A percentile compares a stretch with the other conserved stretches of the same genome.
Evolutionary conservation across 2,329 filamentous ascomycete genomes (phyloP).

Genomic region (Aspergillus pseudoglaucus): DNA sequence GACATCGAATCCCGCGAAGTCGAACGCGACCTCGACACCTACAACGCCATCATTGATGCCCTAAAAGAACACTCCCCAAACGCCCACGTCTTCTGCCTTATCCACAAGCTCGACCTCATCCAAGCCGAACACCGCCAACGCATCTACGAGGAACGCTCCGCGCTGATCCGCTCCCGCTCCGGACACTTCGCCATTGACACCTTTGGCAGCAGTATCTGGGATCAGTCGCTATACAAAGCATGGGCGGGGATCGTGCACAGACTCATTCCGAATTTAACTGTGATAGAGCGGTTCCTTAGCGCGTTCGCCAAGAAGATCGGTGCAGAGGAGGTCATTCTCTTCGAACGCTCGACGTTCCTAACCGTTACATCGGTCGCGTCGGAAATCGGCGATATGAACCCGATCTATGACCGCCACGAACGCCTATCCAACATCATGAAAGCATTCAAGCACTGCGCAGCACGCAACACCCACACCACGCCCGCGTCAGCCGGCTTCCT

Average conservation of each 20-base stretch:
- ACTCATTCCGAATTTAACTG: slow-evolving; percentile 83
- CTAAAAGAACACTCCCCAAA: slow-evolving; percentile 74
- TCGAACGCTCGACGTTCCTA: slow-evolving; percentile 91
- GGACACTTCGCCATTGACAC: slow-evolving; percentile 69
- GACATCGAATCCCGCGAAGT: slow-evolving; percentile 96
- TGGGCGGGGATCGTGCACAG: slow-evolving; percentile 99
- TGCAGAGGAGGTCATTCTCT: slow-evolving; percentile 88
- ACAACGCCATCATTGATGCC: slow-evolving; percentile 82
- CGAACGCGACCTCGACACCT: slow-evolving; percentile 85
- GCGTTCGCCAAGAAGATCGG: slow-evolving; percentile 79
- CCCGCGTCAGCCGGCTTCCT: slow-evolving; percentile 38
- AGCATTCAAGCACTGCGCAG: slow-evolving; percentile 81
- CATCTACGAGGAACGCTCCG: slow-evolving; percentile 77
- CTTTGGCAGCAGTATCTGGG: slow-evolving; percentile 96
- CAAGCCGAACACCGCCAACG: slow-evolving; percentile 69
- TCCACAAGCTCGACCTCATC: slow-evolving; percentile 98
- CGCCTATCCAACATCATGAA: slow-evolving; percentile 96
- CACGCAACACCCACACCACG: slow-evolving; percentile 40
- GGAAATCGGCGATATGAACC: slow-evolving; percentile 67
- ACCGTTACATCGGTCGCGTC: slow-evolving; percentile 91
- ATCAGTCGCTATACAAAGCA: slow-evolving; percentile 94
- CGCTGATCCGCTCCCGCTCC: slow-evolving; percentile 69
- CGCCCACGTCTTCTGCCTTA: slow-evolving; percentile 85
- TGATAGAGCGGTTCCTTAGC: slow-evolving; percentile 79
- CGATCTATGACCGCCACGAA: slow-evolving; percentile 88